A percentile compares a stretch with the other conserved stretches of the same genome.
These are phyloP conservation scores for Pleurotus pulmonarius DNA, from an alignment of 768 basidiomycete genomes.

Conservation along the genomic window DNA sequence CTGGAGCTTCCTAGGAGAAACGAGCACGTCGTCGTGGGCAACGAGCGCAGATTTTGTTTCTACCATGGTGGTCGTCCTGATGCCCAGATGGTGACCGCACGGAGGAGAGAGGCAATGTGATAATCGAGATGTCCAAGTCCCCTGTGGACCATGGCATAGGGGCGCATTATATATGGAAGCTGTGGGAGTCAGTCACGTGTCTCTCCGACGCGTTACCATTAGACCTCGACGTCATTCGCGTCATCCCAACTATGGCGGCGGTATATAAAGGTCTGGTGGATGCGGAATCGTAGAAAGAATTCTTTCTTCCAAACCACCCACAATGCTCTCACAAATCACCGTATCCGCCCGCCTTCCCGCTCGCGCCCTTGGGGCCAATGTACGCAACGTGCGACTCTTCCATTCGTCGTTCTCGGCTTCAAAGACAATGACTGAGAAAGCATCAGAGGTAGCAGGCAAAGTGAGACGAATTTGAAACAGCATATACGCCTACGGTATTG, in stretches of 20 bases:
- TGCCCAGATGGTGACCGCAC: not conserved
- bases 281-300: not conserved
- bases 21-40: not conserved
- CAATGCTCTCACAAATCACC: constrained; percentile 4
- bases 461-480: constrained; percentile 16
- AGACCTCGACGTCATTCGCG: not conserved
- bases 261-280: not conserved
- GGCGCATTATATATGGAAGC: no score
- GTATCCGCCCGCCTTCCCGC: not conserved
- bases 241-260: not conserved
- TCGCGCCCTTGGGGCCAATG: not conserved
- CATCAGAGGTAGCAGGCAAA: constrained; percentile 38
- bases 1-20: not conserved
- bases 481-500: not conserved
- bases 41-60: no score
- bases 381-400: constrained; percentile 20
- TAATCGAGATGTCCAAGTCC: no score
- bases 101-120: not conserved
- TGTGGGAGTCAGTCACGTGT: not conserved
- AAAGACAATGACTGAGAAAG: constrained; percentile 42
- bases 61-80: not conserved
- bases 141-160: no score
- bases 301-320: not conserved
- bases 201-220: not conserved
- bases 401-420: constrained; percentile 29